These are phyloP conservation scores for Immersiporthe knoxdaviesiana DNA, from an alignment of 2,329 filamentous ascomycete genomes.

Conservation along the genomic window DNA sequence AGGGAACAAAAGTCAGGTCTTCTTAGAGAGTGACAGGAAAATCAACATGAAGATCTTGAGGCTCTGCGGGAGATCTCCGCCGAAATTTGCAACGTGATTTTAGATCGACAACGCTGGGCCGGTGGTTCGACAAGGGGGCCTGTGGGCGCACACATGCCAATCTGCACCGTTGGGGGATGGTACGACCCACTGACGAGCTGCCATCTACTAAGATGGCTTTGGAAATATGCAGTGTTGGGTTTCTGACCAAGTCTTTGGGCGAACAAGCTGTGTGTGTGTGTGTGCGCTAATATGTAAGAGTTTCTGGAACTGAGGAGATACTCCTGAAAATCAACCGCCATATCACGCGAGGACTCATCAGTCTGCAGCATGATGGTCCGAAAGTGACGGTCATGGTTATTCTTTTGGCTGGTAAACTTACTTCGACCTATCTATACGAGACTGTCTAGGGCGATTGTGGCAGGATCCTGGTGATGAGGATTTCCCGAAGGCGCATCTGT, in stretches of 20 bases:
- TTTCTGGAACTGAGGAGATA: too few species aligned
- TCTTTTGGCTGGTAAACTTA: neutral
- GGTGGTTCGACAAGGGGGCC: neutral
- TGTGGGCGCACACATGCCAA: neutral
- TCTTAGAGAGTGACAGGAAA: neutral
- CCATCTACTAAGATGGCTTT: neutral
- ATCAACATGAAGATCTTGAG: neutral
- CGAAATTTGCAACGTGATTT: neutral
- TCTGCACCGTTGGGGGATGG: neutral
- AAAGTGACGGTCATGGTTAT: neutral
- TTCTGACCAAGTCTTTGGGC: conserved; percentile 40
- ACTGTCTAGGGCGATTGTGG: neutral
- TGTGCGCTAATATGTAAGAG: too few species aligned
- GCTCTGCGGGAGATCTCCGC: conserved; percentile 8
- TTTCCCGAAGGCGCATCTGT: neutral
- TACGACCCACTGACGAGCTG: neutral
- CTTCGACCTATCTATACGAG: neutral
- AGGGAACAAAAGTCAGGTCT: neutral
- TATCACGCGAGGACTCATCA: neutral
- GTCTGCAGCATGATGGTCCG: neutral
- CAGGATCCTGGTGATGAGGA: neutral
- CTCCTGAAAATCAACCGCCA: neutral
- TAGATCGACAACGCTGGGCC: neutral
- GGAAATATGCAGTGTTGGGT: too few species aligned
- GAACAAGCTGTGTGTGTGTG: neutral